phyloP scores from a whole-genome alignment of 2,329 filamentous ascomycete genomes.

The Mariannaea elegans region DNA sequence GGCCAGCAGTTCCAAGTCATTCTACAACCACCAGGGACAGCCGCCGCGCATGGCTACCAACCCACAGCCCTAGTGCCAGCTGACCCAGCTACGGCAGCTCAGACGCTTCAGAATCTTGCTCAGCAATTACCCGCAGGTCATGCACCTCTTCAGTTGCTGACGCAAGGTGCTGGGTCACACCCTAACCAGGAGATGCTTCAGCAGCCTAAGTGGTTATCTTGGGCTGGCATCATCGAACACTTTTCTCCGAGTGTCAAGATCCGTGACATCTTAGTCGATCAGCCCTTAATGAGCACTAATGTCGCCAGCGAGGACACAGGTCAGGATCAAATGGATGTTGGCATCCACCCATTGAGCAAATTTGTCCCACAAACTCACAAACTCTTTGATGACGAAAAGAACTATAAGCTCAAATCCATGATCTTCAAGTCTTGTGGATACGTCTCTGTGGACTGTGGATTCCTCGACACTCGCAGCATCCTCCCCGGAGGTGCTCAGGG shows the following conservation, averaged over 20 bases:
- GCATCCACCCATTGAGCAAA: constrained; percentile 14
- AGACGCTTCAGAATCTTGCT: constrained; percentile 7
- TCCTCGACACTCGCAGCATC: constrained; percentile 49
- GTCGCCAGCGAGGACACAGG: neutral
- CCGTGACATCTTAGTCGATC: constrained; percentile 26
- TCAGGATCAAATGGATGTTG: constrained; percentile 16
- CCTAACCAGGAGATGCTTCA: constrained; percentile 27
- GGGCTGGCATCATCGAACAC: constrained; percentile 54
- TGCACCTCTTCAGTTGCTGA: neutral
- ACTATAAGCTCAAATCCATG: constrained; percentile 49
- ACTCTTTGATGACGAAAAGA: constrained; percentile 40
- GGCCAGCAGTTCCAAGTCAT: constrained; percentile 10
- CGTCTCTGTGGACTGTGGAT: constrained; percentile 51
- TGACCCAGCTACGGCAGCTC: neutral
- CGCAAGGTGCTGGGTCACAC: constrained; percentile 8
- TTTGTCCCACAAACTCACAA: constrained; percentile 35
- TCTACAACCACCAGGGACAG: constrained; percentile 11
- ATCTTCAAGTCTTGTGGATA: constrained; percentile 71
- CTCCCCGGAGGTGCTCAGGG: constrained; percentile 39
- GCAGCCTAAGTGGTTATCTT: constrained; percentile 47
- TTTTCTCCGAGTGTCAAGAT: constrained; percentile 51
- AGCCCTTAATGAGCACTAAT: constrained; percentile 4
- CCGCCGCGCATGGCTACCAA: constrained; percentile 1
- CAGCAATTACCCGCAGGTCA: constrained; percentile 6
- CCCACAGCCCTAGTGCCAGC: neutral